A percentile compares a stretch with the other conserved stretches of the same genome.
Evolutionary conservation across 2,329 filamentous ascomycete genomes (phyloP).

Genomic region (Clarireedia sp.): DNA sequence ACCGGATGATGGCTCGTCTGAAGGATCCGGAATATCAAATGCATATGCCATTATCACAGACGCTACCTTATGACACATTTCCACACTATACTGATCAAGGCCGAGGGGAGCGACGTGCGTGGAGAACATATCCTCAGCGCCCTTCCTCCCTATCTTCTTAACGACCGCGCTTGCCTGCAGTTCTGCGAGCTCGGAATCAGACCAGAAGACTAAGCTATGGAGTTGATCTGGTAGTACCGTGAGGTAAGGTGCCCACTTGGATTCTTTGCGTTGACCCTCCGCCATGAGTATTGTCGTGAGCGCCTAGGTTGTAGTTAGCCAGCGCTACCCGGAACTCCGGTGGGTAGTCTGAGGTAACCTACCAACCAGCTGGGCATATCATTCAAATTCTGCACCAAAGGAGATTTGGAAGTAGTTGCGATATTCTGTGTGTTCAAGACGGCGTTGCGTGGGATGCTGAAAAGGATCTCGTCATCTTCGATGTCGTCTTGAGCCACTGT

Average conservation of each 20-base stretch:
- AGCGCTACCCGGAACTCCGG: background rate
- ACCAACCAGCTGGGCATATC: conserved; percentile 40
- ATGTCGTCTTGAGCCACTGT: conserved; percentile 52
- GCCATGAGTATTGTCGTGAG: conserved; percentile 19
- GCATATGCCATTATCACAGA: conserved; percentile 67
- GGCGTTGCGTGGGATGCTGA: conserved; percentile 52
- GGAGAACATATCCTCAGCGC: conserved; percentile 50
- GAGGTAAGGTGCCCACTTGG: conserved; percentile 47
- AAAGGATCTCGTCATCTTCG: conserved; percentile 54
- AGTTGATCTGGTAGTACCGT: conserved; percentile 51
- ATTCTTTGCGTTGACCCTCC: conserved; percentile 20
- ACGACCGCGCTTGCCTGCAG: conserved; percentile 57
- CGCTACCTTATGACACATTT: conserved; percentile 53
- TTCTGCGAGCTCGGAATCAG: conserved; percentile 47
- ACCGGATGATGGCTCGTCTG: conserved; percentile 33
- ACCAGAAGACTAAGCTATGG: conserved; percentile 65
- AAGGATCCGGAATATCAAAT: conserved; percentile 48
- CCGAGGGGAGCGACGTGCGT: conserved; percentile 47
- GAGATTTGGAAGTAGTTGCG: conserved; percentile 27
- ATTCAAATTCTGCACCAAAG: conserved; percentile 28
- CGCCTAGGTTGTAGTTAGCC: conserved; percentile 1
- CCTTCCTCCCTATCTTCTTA: conserved; percentile 54
- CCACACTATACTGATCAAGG: conserved; percentile 34
- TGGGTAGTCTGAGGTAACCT: conserved; percentile 13
- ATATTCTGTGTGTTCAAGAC: conserved; percentile 56